These are phyloP conservation scores for Pseudogymnoascus sp. DNA, from an alignment of 2,329 filamentous ascomycete species.

Conservation along the genomic window DNA sequence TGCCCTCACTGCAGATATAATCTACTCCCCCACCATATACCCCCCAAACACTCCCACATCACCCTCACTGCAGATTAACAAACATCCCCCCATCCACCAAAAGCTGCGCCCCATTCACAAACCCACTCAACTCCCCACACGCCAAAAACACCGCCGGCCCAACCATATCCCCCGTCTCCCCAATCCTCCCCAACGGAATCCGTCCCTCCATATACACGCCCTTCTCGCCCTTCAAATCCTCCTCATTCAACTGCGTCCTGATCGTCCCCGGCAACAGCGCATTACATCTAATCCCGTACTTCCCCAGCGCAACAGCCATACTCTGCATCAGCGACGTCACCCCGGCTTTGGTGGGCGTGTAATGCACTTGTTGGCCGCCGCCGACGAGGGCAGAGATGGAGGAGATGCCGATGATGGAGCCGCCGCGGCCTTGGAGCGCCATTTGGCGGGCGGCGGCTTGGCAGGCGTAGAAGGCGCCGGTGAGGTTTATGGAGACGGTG, in stretches of 20 bases:
- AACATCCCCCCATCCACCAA: constrained; percentile 84
- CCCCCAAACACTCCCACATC: neutral
- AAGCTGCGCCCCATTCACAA: constrained; percentile 76
- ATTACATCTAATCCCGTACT: constrained; percentile 73
- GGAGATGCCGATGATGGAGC: constrained; percentile 71
- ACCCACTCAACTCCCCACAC: constrained; percentile 68
- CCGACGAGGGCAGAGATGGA: constrained; percentile 72
- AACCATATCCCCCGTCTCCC: constrained; percentile 64
- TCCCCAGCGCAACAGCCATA: constrained; percentile 69
- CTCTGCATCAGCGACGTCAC: constrained; percentile 77
- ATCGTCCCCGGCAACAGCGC: constrained; percentile 78
- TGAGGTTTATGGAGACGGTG: constrained; percentile 74
- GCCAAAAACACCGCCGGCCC: constrained; percentile 82
- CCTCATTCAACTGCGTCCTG: constrained; percentile 75
- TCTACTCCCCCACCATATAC: neutral
- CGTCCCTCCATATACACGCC: constrained; percentile 70
- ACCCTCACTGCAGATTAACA: constrained; percentile 68
- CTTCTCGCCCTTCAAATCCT: constrained; percentile 70
- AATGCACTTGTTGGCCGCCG: constrained; percentile 72
- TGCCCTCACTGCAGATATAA: neutral
- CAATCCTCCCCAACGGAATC: constrained; percentile 72
- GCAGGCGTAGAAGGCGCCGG: constrained; percentile 80
- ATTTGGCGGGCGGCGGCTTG: constrained; percentile 83
- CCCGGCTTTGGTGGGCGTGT: constrained; percentile 84
- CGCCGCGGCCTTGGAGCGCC: constrained; percentile 59